Percentiles rank a stretch among this genome's conserved stretches.
Evolutionary conservation across 148 eudicot genomes (phyloP).

Genomic region (Persicaria tinctoria): DNA sequence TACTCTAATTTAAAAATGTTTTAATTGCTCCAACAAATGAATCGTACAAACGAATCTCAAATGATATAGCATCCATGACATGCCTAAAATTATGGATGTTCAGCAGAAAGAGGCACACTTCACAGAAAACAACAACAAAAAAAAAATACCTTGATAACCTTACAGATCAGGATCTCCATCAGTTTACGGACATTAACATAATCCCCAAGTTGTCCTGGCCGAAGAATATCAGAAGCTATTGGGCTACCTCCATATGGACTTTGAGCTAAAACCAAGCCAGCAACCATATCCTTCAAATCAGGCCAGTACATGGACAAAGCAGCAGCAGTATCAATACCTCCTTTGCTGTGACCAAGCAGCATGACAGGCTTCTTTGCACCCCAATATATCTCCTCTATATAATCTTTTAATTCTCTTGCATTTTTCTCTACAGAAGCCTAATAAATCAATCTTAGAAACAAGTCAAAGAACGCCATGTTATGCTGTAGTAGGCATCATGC

Average conservation of each 20-base stretch:
- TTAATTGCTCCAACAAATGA: background rate
- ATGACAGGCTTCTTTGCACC: slow-evolving; percentile 73
- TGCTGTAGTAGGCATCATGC: slow-evolving; percentile 3
- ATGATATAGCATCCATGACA: background rate
- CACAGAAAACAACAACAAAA: background rate
- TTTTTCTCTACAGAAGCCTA: slow-evolving; percentile 96
- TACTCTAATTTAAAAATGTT: background rate
- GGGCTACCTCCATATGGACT: slow-evolving; percentile 99
- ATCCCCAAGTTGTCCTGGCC: slow-evolving; percentile 94
- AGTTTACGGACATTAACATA: slow-evolving; percentile 81
- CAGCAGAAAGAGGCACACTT: background rate
- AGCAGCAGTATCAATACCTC: slow-evolving; percentile 96
- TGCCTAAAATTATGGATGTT: background rate
- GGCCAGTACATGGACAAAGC: slow-evolving; percentile 94
- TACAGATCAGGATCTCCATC: slow-evolving; percentile 80
- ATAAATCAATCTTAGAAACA: background rate
- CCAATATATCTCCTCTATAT: slow-evolving; percentile 93
- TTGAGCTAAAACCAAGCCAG: slow-evolving; percentile 86
- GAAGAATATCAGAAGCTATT: slow-evolving; percentile 87
- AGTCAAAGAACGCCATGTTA: too few species aligned
- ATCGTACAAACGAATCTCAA: background rate
- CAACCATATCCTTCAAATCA: slow-evolving; percentile 88
- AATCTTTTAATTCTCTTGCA: slow-evolving; percentile 79
- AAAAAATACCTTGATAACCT: slow-evolving; percentile 80
- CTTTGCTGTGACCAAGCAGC: slow-evolving; percentile 98